phyloP scores from a whole-genome alignment of 2,329 filamentous ascomycete species.

The Paraconiothyrium sp. region DNA sequence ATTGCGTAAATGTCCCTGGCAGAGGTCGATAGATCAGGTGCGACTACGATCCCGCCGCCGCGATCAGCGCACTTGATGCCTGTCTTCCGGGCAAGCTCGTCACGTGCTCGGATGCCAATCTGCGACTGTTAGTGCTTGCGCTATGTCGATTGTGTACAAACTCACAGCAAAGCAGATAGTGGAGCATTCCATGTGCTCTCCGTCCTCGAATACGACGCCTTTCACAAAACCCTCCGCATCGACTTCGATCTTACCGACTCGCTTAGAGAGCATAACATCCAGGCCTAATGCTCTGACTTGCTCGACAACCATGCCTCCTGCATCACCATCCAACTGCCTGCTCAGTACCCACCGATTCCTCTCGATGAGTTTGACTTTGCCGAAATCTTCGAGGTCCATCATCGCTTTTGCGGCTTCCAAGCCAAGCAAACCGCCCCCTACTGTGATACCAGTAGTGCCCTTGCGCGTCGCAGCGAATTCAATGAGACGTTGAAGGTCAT shows the following conservation, averaged over 20 bases:
- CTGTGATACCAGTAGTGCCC: slow-evolving; percentile 76
- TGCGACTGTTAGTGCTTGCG: slow-evolving; percentile 33
- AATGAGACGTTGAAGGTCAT: slow-evolving; percentile 81
- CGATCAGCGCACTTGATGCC: slow-evolving; percentile 77
- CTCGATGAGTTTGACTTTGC: slow-evolving; percentile 80
- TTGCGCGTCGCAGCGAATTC: slow-evolving; percentile 73
- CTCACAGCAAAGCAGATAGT: slow-evolving; percentile 83
- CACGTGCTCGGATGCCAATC: slow-evolving; percentile 83
- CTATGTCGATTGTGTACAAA: slow-evolving; percentile 17
- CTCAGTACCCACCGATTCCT: slow-evolving; percentile 84
- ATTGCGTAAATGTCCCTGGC: slow-evolving; percentile 81
- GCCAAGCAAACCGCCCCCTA: slow-evolving; percentile 85
- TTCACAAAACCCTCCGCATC: slow-evolving; percentile 73
- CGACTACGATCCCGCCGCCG: slow-evolving; percentile 79
- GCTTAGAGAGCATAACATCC: slow-evolving; percentile 80
- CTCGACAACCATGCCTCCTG: slow-evolving; percentile 81
- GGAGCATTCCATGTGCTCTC: slow-evolving; percentile 77
- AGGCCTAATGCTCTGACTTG: slow-evolving; percentile 81
- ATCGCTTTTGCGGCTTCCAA: slow-evolving; percentile 92
- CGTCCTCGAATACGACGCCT: slow-evolving; percentile 83
- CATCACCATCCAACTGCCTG: slow-evolving; percentile 82
- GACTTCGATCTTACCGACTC: slow-evolving; percentile 76
- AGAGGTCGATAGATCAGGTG: slow-evolving; percentile 74
- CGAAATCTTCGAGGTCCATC: slow-evolving; percentile 82
- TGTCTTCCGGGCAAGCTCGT: slow-evolving; percentile 75